Evolutionary conservation across 306 rosid species (phyloP), one percentile per base, ranked within the genome.

Genomic region (Begonia fuchsioides): DNA sequence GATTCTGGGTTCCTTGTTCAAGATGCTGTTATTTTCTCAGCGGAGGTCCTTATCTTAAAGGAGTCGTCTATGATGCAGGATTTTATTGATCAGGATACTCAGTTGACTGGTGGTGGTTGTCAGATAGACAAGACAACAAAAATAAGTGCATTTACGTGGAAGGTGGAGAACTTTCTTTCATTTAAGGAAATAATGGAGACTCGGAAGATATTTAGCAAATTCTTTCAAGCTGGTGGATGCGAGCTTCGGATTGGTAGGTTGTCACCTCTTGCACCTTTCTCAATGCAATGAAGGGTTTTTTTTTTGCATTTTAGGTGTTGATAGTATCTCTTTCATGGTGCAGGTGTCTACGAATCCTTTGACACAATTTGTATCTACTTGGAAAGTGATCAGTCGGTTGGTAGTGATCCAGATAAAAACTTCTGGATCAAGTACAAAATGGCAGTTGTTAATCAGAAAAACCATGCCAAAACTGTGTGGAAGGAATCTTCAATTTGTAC

Each of bases 111-210:
- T 63, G 43, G 65, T 55, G 59, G 83, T 58, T 63, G 87, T 51
- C 68, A 59, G 56, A 49, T 48, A 51, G 94, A 85, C 43, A 76
- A 54, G 63, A 18, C 5, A 20, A 73, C 53, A 20, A 85, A 79
- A 74, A 74, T 47, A 75, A 75, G 94, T 68, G 77, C 94, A n/a
- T 92, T 92, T 74, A 79, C 94, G 18, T 92, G 98, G 98, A 92
- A 82, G 77, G 98, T 92, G 79, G 98, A 92, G 67, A 92, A 92
- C 65, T 92, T 92, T 76, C 76, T 82, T 52, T 81, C 96, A 15
- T 92, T 92, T 58, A 85, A 85, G 79, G 98, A 92, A 62, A 92
- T 92, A 73, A 92, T 92, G 96, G 98, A 92, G 75, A 85, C 86
- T 53, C 82, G 98, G 38, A 92, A 92, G 77, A 92, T 92, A 51